Evolutionary conservation across 2,329 filamentous ascomycete species (phyloP), one percentile per base, ranked within the genome.

Genomic region (Beauveria caledonica): DNA sequence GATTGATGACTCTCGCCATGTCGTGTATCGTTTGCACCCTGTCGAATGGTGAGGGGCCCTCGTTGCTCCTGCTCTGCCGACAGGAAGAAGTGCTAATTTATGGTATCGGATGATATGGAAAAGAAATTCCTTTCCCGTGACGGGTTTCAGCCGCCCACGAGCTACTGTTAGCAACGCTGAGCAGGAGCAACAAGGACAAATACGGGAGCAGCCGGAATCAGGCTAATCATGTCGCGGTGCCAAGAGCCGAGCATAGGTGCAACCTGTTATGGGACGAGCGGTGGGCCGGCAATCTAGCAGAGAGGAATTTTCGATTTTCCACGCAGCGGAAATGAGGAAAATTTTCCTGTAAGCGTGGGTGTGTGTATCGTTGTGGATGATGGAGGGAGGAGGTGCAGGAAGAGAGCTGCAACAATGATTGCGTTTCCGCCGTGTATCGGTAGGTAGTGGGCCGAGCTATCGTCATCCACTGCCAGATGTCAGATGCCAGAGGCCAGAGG

Each of bases 91-190:
- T 36, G 11, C 13, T 10, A 5, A 13, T 13, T 13, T 36, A 5
- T 13, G 11, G 33, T 36, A 13, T 27, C 21, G 23, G 45, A 49
- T 3, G 52, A 44, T 36, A 19, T 7, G 19, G 39, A 44, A 23
- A 57, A 29, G 2, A 6, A 3, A 19, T 13, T 25, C 15, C 45
- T 57, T 53, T 27, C 40, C 27, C 21, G 27, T 39, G 58, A 60
- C 58, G 58, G 58, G 51, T 56, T 53, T 51, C 19, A 15, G 44
- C 51, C 61, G 50, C 61, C 61, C 52, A 49, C 51, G 46, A 60
- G 60, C 56, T 48, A 62, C 45, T 60, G 61, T 62, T 62, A 62
- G 61, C 61, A 62, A 60, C 39, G 51, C 56, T 53, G 56, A 60
- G 52, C 51, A 40, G 46, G 39, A 52, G 52, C 57, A 51, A 60